Conservation (phyloP, 192 early-diverging fungal species). For the Coemansia sp. region DNA sequence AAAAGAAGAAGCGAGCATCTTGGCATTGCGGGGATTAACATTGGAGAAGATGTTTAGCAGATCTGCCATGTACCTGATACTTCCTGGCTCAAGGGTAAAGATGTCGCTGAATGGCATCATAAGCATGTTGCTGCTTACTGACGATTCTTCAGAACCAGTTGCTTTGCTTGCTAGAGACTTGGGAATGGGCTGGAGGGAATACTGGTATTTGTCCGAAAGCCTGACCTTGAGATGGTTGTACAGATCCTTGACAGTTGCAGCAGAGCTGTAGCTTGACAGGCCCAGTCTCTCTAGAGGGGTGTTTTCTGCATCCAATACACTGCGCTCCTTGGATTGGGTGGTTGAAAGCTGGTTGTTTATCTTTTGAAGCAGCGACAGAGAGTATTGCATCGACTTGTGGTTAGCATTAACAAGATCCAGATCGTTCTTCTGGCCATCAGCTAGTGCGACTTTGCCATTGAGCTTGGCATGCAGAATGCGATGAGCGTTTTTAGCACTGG, state of each 20-base stretch:
- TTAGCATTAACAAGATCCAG: neutral
- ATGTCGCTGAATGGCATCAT: conserved; percentile 35
- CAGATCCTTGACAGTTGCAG: conserved; percentile 16
- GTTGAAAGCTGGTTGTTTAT: conserved; percentile 13
- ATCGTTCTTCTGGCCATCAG: neutral
- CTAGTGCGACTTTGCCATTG: neutral
- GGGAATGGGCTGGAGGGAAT: neutral
- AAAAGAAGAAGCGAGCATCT: conserved; percentile 30
- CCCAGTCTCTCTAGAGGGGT: conserved; percentile 22
- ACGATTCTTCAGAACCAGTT: neutral
- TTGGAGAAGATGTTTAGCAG: conserved; percentile 16
- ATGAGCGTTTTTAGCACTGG: too few relatives aligned
- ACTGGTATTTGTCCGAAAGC: conserved; percentile 17
- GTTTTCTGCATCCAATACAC: conserved; percentile 1
- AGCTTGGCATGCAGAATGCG: too few relatives aligned
- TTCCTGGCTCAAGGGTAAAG: conserved; percentile 20
- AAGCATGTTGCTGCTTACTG: conserved; percentile 10
- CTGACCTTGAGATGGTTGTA: conserved; percentile 12
- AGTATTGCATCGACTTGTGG: conserved; percentile 5
- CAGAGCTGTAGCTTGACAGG: conserved; percentile 11
- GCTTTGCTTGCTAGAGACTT: neutral
- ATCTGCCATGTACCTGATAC: conserved; percentile 32
- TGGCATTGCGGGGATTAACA: neutral
- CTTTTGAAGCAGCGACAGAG: conserved; percentile 11
- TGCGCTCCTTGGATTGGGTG: neutral